Conservation (phyloP, 805 yeast species). For the Sugiyamaella qingdaonensis region DNA sequence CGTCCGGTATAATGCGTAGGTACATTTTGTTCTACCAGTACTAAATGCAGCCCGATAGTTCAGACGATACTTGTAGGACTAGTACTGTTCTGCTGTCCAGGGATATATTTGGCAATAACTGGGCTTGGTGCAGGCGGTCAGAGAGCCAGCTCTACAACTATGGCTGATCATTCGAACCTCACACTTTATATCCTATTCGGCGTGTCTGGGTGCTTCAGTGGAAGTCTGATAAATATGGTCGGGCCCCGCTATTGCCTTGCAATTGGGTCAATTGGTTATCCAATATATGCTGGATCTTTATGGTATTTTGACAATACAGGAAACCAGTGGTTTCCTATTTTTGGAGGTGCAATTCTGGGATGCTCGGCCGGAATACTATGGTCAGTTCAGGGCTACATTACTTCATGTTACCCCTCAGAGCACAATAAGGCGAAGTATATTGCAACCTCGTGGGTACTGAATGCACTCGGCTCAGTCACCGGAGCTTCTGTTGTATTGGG, state of each 20-base stretch:
- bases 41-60: neutral
- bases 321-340: slow-evolving; percentile 41
- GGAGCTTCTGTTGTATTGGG: slow-evolving; percentile 52
- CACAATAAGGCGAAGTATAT: slow-evolving; percentile 48
- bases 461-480: slow-evolving; percentile 57
- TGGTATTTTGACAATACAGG: slow-evolving; percentile 41
- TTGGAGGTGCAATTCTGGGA: slow-evolving; percentile 7
- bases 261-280: slow-evolving; percentile 46
- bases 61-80: neutral
- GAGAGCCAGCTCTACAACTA: slow-evolving; percentile 5
- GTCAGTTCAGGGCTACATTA: slow-evolving; percentile 43
- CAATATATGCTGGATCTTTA: slow-evolving; percentile 43
- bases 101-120: slow-evolving; percentile 4
- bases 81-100: slow-evolving; percentile 4
- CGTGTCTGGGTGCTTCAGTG: slow-evolving; percentile 47
- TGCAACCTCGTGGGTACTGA: slow-evolving; percentile 54
- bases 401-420: slow-evolving; percentile 55
- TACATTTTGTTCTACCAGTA: neutral
- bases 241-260: slow-evolving; percentile 37
- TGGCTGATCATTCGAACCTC: slow-evolving; percentile 6
- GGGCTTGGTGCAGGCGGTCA: slow-evolving; percentile 11
- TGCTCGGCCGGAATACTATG: slow-evolving; percentile 6
- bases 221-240: slow-evolving; percentile 47
- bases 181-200: slow-evolving; percentile 1
- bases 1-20: neutral